Percentiles rank a stretch among this genome's conserved stretches.
Conservation (phyloP, 108 stramenopile genomes). For the Pelagomonas calceolata region DNA sequence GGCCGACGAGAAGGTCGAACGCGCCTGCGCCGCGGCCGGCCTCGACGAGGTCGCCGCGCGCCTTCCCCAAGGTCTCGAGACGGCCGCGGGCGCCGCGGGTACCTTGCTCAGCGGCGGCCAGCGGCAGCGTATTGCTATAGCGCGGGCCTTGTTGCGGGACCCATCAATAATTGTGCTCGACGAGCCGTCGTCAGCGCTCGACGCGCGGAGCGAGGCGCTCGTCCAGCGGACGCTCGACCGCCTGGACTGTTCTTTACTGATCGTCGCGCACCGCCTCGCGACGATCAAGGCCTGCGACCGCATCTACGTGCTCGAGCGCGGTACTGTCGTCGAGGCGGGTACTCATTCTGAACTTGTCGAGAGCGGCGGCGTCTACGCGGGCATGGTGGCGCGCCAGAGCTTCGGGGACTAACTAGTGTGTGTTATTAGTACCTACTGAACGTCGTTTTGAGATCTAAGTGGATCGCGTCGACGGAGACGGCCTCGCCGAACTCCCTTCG, state of each 20-base stretch:
- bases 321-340: slow-evolving; percentile 22
- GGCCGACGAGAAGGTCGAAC: slow-evolving; percentile 50
- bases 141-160: slow-evolving; percentile 70
- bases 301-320: slow-evolving; percentile 29
- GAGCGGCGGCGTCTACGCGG: slow-evolving; percentile 10
- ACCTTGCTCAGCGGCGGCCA: slow-evolving; percentile 80
- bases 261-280: slow-evolving; percentile 32
- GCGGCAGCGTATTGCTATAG: slow-evolving; percentile 81
- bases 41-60: slow-evolving; percentile 47
- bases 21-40: slow-evolving; percentile 51
- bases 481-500: too few species aligned
- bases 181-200: slow-evolving; percentile 61
- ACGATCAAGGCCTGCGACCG: slow-evolving; percentile 33
- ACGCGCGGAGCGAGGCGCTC: slow-evolving; percentile 31
- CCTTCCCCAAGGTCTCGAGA: slow-evolving; percentile 67
- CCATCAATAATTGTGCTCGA: slow-evolving; percentile 76
- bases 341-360: slow-evolving; percentile 23
- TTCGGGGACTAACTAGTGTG: background rate
- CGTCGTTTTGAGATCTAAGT: too few species aligned
- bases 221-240: slow-evolving; percentile 32
- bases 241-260: slow-evolving; percentile 26
- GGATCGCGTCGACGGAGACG: too few species aligned
- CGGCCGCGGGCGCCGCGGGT: slow-evolving; percentile 81
- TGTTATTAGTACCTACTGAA: too few species aligned
- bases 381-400: background rate